These are phyloP conservation scores for Mucuna pruriens DNA, from an alignment of 306 rosid species.

Conservation along the genomic window DNA sequence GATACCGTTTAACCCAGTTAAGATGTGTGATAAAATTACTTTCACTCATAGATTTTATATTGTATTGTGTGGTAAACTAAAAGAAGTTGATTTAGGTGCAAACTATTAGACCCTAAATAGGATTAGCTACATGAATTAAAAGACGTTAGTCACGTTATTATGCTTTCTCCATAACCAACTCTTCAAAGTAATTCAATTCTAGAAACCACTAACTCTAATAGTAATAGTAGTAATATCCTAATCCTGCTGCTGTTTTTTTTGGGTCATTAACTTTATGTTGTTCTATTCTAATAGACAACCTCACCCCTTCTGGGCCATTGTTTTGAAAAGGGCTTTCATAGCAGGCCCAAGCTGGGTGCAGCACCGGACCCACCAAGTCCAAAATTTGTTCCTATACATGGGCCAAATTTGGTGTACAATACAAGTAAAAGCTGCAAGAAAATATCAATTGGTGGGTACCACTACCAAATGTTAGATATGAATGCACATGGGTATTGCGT, in stretches of 20 bases:
- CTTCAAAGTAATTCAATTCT: background rate
- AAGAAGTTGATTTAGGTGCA: background rate
- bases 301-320: background rate
- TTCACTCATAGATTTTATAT: background rate
- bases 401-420: background rate
- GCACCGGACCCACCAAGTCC: background rate
- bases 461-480: background rate
- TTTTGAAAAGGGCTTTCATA: background rate
- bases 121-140: background rate
- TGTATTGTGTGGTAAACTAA: no score
- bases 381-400: background rate
- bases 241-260: background rate
- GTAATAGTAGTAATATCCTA: no score
- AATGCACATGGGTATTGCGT: background rate
- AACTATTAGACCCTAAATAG: background rate
- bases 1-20: background rate
- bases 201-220: background rate
- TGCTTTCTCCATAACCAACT: background rate
- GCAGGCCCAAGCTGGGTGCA: background rate
- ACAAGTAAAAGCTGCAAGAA: background rate
- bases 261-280: background rate
- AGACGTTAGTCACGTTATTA: background rate
- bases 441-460: conserved; percentile 8
- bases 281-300: background rate
- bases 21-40: background rate